Evolutionary conservation across 345 rosid genomes (phyloP).

Genomic region (Bruguiera gymnorhiza): DNA sequence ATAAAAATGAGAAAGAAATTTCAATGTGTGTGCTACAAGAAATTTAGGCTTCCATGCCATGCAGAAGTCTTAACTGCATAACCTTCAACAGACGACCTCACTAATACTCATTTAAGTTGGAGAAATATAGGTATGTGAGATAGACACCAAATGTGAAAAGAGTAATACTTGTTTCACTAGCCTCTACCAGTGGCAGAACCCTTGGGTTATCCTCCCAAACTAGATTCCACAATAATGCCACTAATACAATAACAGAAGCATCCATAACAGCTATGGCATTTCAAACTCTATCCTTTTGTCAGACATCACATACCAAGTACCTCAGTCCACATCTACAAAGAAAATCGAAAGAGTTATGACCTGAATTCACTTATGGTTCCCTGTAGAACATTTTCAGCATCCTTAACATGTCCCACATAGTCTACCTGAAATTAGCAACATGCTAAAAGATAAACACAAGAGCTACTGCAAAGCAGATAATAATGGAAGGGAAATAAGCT

Average conservation of each 20-base stretch:
- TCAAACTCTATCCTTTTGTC: background rate
- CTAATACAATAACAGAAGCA: background rate
- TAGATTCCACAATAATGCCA: background rate
- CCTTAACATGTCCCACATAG: conserved; percentile 64
- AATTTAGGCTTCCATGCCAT: too few relatives aligned
- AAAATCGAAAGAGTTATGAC: conserved; percentile 29
- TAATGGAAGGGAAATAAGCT: conserved; percentile 9
- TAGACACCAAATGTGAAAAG: background rate
- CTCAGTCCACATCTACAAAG: background rate
- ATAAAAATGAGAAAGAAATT: too few relatives aligned
- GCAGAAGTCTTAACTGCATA: too few relatives aligned
- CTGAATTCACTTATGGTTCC: conserved; percentile 74
- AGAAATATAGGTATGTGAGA: background rate
- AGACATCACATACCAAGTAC: background rate
- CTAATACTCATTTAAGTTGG: too few relatives aligned
- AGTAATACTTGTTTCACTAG: too few relatives aligned
- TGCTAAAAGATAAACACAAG: conserved; percentile 13
- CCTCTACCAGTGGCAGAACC: too few relatives aligned
- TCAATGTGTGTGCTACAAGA: too few relatives aligned
- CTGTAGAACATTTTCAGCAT: conserved; percentile 70
- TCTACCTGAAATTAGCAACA: conserved; percentile 55
- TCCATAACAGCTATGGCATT: background rate
- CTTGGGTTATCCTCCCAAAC: background rate
- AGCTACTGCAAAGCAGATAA: conserved; percentile 4
- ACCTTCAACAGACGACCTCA: too few relatives aligned